Conservation (phyloP, 148 eudicot species). For the Rhododendron vialii region DNA sequence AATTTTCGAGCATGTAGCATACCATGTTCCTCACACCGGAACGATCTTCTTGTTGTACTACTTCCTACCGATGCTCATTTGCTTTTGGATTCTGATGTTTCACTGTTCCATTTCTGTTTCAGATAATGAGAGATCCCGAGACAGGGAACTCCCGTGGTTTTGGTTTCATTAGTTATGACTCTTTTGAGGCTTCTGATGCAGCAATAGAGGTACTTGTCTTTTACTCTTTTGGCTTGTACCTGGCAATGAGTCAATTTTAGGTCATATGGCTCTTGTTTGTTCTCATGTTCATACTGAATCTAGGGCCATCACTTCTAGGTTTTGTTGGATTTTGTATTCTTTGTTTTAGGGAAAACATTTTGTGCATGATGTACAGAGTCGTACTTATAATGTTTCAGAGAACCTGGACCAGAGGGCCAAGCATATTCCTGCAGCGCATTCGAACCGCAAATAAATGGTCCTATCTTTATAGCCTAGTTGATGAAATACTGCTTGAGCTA, state of each 20-base stretch:
- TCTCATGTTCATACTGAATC: not conserved
- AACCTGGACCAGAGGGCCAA: not conserved
- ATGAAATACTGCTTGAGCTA: not conserved
- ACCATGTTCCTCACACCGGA: not conserved
- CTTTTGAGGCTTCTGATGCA: constrained; percentile 94
- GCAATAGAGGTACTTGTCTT: constrained; percentile 68
- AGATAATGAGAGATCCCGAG: constrained; percentile 99
- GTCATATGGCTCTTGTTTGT: not conserved
- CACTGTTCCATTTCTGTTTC: constrained; percentile 8
- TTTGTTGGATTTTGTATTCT: not conserved
- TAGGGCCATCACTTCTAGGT: not conserved
- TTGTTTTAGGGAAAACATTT: no score
- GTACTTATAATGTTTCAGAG: not conserved
- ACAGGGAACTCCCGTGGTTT: constrained; percentile 97
- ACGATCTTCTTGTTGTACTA: not conserved
- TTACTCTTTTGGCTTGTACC: not conserved
- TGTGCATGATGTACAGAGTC: not conserved
- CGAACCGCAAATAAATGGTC: not conserved
- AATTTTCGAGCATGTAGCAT: not conserved
- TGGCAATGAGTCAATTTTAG: not conserved
- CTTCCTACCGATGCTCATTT: not conserved
- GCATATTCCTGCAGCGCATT: not conserved
- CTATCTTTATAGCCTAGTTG: not conserved
- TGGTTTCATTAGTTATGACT: constrained; percentile 96
- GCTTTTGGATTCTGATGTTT: constrained; percentile 19